A percentile compares a stretch with the other conserved stretches of the same genome.
Conservation (phyloP, 768 basidiomycete species). For the Kwoniella sp. region DNA sequence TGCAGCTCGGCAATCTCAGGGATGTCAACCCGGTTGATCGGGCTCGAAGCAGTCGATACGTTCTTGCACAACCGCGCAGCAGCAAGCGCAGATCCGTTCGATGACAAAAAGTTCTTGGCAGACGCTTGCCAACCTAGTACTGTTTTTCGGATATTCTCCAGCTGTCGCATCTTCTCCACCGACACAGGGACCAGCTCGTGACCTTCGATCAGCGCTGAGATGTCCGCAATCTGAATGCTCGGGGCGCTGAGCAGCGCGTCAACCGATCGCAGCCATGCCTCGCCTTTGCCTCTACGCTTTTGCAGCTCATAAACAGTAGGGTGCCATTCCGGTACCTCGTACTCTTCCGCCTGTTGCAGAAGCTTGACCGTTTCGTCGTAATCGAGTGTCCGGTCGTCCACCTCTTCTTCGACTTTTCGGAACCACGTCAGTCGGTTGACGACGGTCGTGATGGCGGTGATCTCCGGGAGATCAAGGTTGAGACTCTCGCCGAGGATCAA, state of each 20-base stretch:
- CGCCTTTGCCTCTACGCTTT: slow-evolving; percentile 63
- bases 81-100: slow-evolving; percentile 13
- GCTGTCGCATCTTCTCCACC: slow-evolving; percentile 60
- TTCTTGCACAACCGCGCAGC: slow-evolving; percentile 36
- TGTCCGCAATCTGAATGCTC: slow-evolving; percentile 65
- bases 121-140: slow-evolving; percentile 33
- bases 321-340: slow-evolving; percentile 64
- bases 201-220: slow-evolving; percentile 67
- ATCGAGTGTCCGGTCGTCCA: slow-evolving; percentile 65
- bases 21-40: slow-evolving; percentile 31
- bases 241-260: slow-evolving; percentile 41
- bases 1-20: slow-evolving; percentile 43
- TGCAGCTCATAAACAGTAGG: slow-evolving; percentile 63
- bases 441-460: slow-evolving; percentile 71
- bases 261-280: slow-evolving; percentile 72
- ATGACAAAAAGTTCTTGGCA: slow-evolving; percentile 23
- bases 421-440: slow-evolving; percentile 73
- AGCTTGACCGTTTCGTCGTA: slow-evolving; percentile 73
- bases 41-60: slow-evolving; percentile 30
- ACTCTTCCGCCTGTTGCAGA: slow-evolving; percentile 65
- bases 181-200: slow-evolving; percentile 64
- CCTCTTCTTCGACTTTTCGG: slow-evolving; percentile 63
- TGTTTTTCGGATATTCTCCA: slow-evolving; percentile 58
- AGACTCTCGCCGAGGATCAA: slow-evolving; percentile 53
- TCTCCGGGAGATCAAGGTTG: slow-evolving; percentile 78